phyloP scores from a whole-genome alignment of 225 moss, liverwort and hornwort species.

The Ulota crispa region DNA sequence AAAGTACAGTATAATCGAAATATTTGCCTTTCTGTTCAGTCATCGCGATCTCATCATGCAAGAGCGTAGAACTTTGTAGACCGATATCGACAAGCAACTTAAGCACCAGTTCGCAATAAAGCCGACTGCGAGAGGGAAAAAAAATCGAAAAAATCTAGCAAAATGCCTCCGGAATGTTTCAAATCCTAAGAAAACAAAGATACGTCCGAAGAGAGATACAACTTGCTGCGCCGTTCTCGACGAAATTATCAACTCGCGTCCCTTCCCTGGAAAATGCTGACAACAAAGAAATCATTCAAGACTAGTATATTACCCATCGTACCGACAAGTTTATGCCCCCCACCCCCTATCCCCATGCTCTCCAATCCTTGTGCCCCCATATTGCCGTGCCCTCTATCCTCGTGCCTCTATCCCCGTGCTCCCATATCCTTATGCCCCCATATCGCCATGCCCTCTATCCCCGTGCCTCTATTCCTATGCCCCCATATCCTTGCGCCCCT shows the following conservation, averaged over 20 bases:
- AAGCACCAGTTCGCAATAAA: neutral
- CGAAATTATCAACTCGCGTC: neutral
- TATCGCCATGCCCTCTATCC: no score
- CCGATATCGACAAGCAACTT: neutral
- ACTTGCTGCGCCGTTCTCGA: neutral
- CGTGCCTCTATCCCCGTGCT: no score
- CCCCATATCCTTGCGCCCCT: no score
- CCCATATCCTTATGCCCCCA: no score
- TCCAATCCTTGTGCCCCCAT: no score
- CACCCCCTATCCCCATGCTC: no score
- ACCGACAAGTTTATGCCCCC: no score
- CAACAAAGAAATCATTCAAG: neutral
- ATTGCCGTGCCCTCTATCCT: no score
- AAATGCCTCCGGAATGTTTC: neutral
- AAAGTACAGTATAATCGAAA: neutral
- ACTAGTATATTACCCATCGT: no score
- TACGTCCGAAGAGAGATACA: neutral
- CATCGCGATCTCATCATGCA: no score
- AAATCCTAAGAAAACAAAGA: neutral
- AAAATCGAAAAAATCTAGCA: neutral
- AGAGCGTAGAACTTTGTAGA: neutral
- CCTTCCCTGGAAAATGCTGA: neutral
- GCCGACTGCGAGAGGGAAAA: neutral
- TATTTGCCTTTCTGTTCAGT: neutral
- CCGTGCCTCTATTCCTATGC: no score